These are phyloP conservation scores for Pelargonium nanum DNA, from an alignment of 345 rosid species.

Conservation along the genomic window DNA sequence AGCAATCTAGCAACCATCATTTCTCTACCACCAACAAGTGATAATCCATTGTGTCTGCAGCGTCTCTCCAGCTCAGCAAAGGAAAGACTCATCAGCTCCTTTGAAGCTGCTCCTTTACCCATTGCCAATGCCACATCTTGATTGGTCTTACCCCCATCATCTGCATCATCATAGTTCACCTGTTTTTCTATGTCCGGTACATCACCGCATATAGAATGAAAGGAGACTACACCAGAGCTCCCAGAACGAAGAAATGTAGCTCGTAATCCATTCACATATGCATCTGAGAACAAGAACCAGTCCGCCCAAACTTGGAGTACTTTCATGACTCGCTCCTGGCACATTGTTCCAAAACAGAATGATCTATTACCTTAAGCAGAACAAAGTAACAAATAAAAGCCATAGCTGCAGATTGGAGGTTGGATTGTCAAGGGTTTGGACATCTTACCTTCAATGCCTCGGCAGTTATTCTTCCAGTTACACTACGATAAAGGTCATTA, in stretches of 20 bases:
- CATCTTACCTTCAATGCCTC: slow-evolving; percentile 78
- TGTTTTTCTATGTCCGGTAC: slow-evolving; percentile 77
- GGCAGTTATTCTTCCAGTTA: slow-evolving; percentile 97
- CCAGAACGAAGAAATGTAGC: slow-evolving; percentile 90
- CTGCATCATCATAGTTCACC: slow-evolving; percentile 28
- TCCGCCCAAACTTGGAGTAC: slow-evolving; percentile 98
- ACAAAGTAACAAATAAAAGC: slow-evolving; percentile 1
- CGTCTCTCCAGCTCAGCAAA: slow-evolving; percentile 90
- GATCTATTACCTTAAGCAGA: no score
- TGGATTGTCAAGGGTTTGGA: slow-evolving; percentile 8
- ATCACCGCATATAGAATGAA: slow-evolving; percentile 84
- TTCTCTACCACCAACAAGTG: slow-evolving; percentile 95
- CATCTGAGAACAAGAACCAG: slow-evolving; percentile 99
- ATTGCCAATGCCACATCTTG: slow-evolving; percentile 93
- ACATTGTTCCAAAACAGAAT: not conserved
- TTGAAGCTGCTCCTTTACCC: slow-evolving; percentile 86
- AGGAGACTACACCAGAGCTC: slow-evolving; percentile 70
- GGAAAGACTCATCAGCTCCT: slow-evolving; percentile 83
- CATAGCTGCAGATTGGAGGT: slow-evolving; percentile 1
- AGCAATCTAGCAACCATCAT: slow-evolving; percentile 89
- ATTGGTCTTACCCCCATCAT: slow-evolving; percentile 37
- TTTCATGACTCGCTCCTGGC: slow-evolving; percentile 89
- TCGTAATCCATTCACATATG: slow-evolving; percentile 87
- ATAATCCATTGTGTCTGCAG: slow-evolving; percentile 93
- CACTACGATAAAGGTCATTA: slow-evolving; percentile 82